Percentiles rank a stretch among this genome's conserved stretches.
These are phyloP conservation scores for Xerocomus alliaceus DNA, from an alignment of 1,284 basidiomycete genomes.

Conservation along the genomic window DNA sequence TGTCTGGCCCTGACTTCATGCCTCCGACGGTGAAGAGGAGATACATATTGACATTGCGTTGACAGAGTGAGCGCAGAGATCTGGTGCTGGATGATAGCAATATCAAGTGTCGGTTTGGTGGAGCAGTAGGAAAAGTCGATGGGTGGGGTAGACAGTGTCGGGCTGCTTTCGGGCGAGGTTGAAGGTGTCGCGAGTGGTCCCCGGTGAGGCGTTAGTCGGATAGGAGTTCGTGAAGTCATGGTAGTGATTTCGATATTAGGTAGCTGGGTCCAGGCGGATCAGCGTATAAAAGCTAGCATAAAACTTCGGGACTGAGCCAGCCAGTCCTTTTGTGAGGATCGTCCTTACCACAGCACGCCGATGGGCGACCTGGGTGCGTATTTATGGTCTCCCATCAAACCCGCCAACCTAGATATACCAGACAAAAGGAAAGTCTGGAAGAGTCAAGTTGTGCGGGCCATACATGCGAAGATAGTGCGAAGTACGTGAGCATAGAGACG, in stretches of 20 bases:
- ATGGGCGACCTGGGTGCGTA: constrained; percentile 10
- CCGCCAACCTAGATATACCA: neutral
- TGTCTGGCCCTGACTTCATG: neutral
- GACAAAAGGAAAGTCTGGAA: constrained; percentile 33
- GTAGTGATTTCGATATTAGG: constrained; percentile 25
- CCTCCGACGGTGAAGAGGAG: neutral
- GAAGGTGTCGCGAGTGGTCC: constrained; percentile 40
- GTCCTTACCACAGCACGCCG: constrained; percentile 10
- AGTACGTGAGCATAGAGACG: constrained; percentile 33
- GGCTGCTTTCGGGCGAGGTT: constrained; percentile 28
- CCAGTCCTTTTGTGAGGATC: constrained; percentile 32
- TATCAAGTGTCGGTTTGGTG: constrained; percentile 19
- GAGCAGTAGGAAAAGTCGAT: constrained; percentile 19
- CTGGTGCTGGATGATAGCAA: constrained; percentile 13
- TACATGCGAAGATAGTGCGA: constrained; percentile 3
- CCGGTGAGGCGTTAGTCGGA: constrained; percentile 35
- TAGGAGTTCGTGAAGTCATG: constrained; percentile 41
- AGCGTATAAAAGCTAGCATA: constrained; percentile 25
- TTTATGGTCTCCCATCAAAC: constrained; percentile 31
- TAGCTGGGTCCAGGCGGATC: constrained; percentile 19
- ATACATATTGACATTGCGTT: neutral
- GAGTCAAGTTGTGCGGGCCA: constrained; percentile 1
- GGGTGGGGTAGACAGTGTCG: constrained; percentile 28
- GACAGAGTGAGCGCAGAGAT: constrained; percentile 15
- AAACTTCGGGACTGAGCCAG: constrained; percentile 38